phyloP scores from a whole-genome alignment of 352 stramenopile genomes.

The Phytophthora vignae region DNA sequence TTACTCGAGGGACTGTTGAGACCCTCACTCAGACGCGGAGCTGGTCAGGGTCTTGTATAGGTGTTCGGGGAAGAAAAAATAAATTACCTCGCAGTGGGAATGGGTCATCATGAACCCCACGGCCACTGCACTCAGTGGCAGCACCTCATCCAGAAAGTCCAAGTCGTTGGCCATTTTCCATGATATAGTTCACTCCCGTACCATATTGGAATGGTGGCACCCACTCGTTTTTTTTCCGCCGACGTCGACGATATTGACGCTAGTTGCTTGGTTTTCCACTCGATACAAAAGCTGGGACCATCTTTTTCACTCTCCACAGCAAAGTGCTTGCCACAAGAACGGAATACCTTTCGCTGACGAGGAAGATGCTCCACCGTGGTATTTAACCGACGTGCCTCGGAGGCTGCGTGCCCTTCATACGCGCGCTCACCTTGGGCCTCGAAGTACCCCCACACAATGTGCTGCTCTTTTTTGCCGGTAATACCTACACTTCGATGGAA shows the following conservation, averaged over 20 bases:
- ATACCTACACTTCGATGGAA: constrained; percentile 72
- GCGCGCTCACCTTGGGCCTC: constrained; percentile 63
- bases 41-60: constrained; percentile 62
- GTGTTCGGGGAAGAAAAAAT: constrained; percentile 71
- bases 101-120: constrained; percentile 31
- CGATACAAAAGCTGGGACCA: constrained; percentile 77
- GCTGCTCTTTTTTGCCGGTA: constrained; percentile 59
- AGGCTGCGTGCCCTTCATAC: constrained; percentile 70
- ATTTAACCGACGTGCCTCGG: constrained; percentile 69
- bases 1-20: constrained; percentile 7
- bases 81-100: constrained; percentile 79
- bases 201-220: constrained; percentile 72
- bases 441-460: constrained; percentile 81
- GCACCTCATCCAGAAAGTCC: constrained; percentile 70
- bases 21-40: constrained; percentile 29
- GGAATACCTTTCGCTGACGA: constrained; percentile 64
- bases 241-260: constrained; percentile 35
- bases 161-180: constrained; percentile 79
- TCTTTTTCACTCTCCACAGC: constrained; percentile 79
- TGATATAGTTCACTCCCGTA: constrained; percentile 73
- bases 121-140: constrained; percentile 51
- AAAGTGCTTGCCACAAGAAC: constrained; percentile 86
- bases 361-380: constrained; percentile 68
- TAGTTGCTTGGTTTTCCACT: constrained; percentile 73
- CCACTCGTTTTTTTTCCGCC: constrained; percentile 64